A percentile compares a stretch with the other conserved stretches of the same genome.
These are phyloP conservation scores for Globisporangium mamillatum DNA, from an alignment of 352 stramenopile species.

Conservation along the genomic window DNA sequence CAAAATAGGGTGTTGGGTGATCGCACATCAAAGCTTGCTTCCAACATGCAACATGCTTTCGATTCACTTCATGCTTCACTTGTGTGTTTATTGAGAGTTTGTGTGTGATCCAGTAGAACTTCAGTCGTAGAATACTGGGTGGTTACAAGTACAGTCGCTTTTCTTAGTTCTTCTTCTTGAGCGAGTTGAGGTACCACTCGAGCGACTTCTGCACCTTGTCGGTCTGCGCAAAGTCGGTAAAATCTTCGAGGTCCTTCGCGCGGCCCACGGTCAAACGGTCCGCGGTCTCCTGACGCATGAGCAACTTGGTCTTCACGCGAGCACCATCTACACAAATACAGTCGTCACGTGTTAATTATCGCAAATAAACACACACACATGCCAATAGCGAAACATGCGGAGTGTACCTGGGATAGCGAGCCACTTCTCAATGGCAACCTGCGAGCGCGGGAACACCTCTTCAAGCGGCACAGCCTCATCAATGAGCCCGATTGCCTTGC, in stretches of 20 bases:
- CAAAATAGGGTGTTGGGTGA: not conserved
- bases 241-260: constrained; percentile 64
- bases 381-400: not conserved
- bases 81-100: not conserved
- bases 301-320: constrained; percentile 69
- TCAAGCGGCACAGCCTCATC: constrained; percentile 76
- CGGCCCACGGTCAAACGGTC: constrained; percentile 48
- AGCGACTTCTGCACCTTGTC: constrained; percentile 85
- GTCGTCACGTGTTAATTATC: not conserved
- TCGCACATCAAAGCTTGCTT: not conserved
- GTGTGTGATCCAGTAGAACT: not conserved
- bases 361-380: not conserved
- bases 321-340: constrained; percentile 39
- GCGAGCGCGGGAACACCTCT: constrained; percentile 66
- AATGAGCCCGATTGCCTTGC: constrained; percentile 69
- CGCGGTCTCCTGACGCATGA: constrained; percentile 76
- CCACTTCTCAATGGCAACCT: constrained; percentile 70
- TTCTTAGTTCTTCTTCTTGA: constrained; percentile 68
- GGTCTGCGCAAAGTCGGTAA: constrained; percentile 71
- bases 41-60: not conserved
- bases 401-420: constrained; percentile 69
- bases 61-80: not conserved
- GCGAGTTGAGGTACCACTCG: constrained; percentile 68
- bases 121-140: not conserved
- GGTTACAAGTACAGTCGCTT: not conserved